These are phyloP conservation scores for Monosporascus sp. DNA, from an alignment of 2,329 filamentous ascomycete species.

Conservation along the genomic window DNA sequence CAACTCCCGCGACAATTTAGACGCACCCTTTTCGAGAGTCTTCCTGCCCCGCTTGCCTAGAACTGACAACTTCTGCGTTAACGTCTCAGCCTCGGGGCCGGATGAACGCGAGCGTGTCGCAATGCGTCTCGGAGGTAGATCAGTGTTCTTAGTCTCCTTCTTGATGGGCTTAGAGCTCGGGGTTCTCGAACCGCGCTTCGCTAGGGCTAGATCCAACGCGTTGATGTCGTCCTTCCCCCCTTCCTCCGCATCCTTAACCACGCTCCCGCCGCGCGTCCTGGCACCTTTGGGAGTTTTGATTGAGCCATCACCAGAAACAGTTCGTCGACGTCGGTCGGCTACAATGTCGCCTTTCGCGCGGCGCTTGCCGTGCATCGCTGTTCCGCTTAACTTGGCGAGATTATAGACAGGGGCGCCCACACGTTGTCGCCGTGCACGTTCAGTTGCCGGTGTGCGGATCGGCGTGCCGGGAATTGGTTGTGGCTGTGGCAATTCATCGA, in stretches of 20 bases:
- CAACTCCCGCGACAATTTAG: conserved; percentile 52
- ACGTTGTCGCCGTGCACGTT: conserved; percentile 51
- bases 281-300: conserved; percentile 21
- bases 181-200: conserved; percentile 31
- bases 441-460: conserved; percentile 24
- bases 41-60: conserved; percentile 59
- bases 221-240: conserved; percentile 36
- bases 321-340: conserved; percentile 39
- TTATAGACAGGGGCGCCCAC: conserved; percentile 61
- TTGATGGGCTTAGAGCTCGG: conserved; percentile 29
- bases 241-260: conserved; percentile 9
- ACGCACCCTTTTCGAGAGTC: conserved; percentile 41
- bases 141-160: conserved; percentile 18
- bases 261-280: conserved; percentile 17
- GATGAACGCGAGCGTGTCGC: conserved; percentile 42
- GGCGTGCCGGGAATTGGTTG: conserved; percentile 13
- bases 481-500: not conserved
- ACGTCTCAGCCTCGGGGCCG: conserved; percentile 37
- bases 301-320: conserved; percentile 37
- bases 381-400: conserved; percentile 57
- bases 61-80: conserved; percentile 44
- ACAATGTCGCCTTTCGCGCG: conserved; percentile 47
- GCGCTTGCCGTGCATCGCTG: conserved; percentile 53
- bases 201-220: conserved; percentile 42
- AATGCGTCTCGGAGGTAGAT: conserved; percentile 30